phyloP scores from a whole-genome alignment of 768 basidiomycete genomes.

The Rhodosporidiobolus sp. region DNA sequence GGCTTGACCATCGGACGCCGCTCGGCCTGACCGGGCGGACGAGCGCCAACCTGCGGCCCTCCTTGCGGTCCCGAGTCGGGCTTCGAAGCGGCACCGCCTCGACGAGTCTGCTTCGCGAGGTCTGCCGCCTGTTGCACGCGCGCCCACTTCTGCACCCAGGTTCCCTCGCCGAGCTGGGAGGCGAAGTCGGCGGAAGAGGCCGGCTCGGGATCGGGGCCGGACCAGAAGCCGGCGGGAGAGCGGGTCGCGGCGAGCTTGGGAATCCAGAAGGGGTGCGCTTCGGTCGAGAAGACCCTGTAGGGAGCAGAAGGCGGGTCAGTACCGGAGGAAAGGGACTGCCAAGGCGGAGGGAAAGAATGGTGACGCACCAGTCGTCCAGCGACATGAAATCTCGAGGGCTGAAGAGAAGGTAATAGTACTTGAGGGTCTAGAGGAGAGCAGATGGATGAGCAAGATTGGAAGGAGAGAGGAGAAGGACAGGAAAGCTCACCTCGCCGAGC shows the following conservation, averaged over 20 bases:
- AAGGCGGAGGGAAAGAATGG: too few relatives aligned
- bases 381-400: slow-evolving; percentile 61
- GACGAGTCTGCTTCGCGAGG: not conserved
- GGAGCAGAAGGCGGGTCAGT: too few relatives aligned
- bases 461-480: slow-evolving; percentile 29
- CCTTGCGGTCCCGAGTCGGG: too few relatives aligned
- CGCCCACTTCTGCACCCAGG: slow-evolving; percentile 35
- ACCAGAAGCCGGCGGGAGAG: slow-evolving; percentile 2
- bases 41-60: too few relatives aligned
- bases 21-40: too few relatives aligned
- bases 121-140: slow-evolving; percentile 26
- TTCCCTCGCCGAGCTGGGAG: slow-evolving; percentile 23
- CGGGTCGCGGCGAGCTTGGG: slow-evolving; percentile 49
- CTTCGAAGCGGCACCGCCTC: not conserved
- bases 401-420: slow-evolving; percentile 51
- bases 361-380: slow-evolving; percentile 53
- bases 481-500: slow-evolving; percentile 37
- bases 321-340: too few relatives aligned
- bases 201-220: slow-evolving; percentile 9
- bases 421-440: slow-evolving; percentile 57
- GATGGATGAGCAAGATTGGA: too few relatives aligned
- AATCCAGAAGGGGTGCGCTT: slow-evolving; percentile 73
- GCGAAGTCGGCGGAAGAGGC: slow-evolving; percentile 1
- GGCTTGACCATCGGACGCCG: too few relatives aligned
- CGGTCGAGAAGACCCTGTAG: slow-evolving; percentile 58